These are phyloP conservation scores for Solanum appendiculatum DNA, from an alignment of 257 asterid genomes.

Conservation along the genomic window DNA sequence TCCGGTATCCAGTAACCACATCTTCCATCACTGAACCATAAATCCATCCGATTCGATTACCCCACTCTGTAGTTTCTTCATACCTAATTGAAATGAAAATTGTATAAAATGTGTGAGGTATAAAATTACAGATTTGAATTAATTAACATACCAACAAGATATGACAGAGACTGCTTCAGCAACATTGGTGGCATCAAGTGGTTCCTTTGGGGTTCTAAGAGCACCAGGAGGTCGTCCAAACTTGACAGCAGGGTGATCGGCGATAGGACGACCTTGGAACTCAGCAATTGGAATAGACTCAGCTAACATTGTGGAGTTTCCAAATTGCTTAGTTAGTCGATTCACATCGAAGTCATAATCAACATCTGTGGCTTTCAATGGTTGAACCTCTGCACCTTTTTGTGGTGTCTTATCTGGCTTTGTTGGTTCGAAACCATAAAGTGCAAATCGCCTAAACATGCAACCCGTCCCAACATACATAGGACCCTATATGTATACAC, in stretches of 20 bases:
- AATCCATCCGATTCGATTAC: conserved; percentile 37
- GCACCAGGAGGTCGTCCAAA: conserved; percentile 31
- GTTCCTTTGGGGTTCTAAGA: conserved; percentile 23
- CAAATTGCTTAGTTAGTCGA: conserved; percentile 27
- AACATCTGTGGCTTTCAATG: conserved; percentile 15
- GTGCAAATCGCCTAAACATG: conserved; percentile 31
- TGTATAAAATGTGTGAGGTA: neutral
- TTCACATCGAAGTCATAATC: conserved; percentile 27
- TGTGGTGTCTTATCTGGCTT: neutral
- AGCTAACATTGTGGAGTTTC: conserved; percentile 25
- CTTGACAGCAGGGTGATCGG: conserved; percentile 48
- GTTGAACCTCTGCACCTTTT: conserved; percentile 11
- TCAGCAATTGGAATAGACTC: conserved; percentile 40
- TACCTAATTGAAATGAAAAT: conserved; percentile 7
- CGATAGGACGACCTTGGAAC: conserved; percentile 34
- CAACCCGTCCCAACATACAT: conserved; percentile 31
- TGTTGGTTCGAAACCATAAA: conserved; percentile 32
- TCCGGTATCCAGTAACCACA: conserved; percentile 37
- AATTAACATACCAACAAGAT: conserved; percentile 26
- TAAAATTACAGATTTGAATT: neutral
- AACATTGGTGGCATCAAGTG: conserved; percentile 28
- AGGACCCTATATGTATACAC: conserved; percentile 17
- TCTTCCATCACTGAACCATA: conserved; percentile 35
- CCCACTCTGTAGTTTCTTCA: conserved; percentile 42
- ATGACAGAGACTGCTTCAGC: conserved; percentile 36